Percentiles rank a stretch among this genome's conserved stretches.
phyloP scores from a whole-genome alignment of 768 basidiomycete species.

The Leccinellum luteum region DNA sequence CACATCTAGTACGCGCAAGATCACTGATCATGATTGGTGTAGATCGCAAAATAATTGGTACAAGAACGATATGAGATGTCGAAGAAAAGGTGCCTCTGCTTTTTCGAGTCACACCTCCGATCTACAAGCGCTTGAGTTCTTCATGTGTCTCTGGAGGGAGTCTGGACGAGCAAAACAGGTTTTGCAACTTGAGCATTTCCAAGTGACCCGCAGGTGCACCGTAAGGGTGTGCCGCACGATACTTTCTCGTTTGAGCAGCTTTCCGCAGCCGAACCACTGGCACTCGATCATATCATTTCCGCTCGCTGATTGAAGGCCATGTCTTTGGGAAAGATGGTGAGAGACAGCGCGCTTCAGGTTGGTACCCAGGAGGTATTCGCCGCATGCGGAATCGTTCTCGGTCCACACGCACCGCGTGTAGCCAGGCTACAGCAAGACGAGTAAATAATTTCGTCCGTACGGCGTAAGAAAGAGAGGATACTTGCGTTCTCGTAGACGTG shows the following conservation, averaged over 20 bases:
- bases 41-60: neutral
- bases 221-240: slow-evolving; percentile 21
- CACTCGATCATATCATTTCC: slow-evolving; percentile 13
- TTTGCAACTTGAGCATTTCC: slow-evolving; percentile 19
- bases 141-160: slow-evolving; percentile 25
- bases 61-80: neutral
- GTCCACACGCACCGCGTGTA: slow-evolving; percentile 8
- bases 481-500: too few relatives aligned
- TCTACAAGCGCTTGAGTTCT: slow-evolving; percentile 18
- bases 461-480: neutral
- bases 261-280: slow-evolving; percentile 19
- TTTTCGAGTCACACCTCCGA: neutral
- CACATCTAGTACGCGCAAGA: neutral
- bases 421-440: neutral
- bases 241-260: slow-evolving; percentile 25
- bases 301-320: slow-evolving; percentile 1
- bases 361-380: neutral
- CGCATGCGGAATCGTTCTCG: slow-evolving; percentile 9
- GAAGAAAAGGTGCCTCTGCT: neutral
- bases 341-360: slow-evolving; percentile 13
- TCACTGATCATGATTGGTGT: neutral
- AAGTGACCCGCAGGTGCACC: slow-evolving; percentile 18
- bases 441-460: neutral
- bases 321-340: slow-evolving; percentile 4
- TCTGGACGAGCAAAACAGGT: slow-evolving; percentile 25